Conservation (phyloP, 1,284 basidiomycete species). For the Ganoderma lucidum region DNA sequence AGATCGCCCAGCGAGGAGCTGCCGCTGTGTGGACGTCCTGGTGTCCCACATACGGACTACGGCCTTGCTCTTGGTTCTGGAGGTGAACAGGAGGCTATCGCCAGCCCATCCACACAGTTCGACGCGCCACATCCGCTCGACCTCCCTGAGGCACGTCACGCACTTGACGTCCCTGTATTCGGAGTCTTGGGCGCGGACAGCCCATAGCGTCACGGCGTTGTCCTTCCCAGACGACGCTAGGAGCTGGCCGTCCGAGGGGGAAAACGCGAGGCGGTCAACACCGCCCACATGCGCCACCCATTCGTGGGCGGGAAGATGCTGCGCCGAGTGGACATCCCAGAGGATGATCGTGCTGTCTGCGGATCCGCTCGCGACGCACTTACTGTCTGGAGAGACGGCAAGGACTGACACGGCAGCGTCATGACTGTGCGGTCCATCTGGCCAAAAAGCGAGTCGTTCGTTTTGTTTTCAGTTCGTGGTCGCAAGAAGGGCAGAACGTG, state of each 20-base stretch:
- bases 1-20: background rate
- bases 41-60: background rate
- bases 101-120: background rate
- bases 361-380: background rate
- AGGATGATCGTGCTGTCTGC: background rate
- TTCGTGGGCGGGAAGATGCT: background rate
- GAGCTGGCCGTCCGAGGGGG: background rate
- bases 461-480: background rate
- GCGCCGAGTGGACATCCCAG: background rate
- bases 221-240: background rate
- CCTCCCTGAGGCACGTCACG: background rate
- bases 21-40: background rate
- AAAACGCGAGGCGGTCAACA: background rate
- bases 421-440: background rate
- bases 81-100: background rate
- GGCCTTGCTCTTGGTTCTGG: background rate
- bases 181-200: background rate
- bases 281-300: constrained; percentile 1
- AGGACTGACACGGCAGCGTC: background rate
- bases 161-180: background rate
- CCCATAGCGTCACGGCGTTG: background rate
- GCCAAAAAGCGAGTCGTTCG: background rate
- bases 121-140: constrained; percentile 4
- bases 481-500: background rate
- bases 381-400: background rate